These are phyloP conservation scores for Apodospora peruviana DNA, from an alignment of 495 filamentous ascomycete genomes.

Conservation along the genomic window DNA sequence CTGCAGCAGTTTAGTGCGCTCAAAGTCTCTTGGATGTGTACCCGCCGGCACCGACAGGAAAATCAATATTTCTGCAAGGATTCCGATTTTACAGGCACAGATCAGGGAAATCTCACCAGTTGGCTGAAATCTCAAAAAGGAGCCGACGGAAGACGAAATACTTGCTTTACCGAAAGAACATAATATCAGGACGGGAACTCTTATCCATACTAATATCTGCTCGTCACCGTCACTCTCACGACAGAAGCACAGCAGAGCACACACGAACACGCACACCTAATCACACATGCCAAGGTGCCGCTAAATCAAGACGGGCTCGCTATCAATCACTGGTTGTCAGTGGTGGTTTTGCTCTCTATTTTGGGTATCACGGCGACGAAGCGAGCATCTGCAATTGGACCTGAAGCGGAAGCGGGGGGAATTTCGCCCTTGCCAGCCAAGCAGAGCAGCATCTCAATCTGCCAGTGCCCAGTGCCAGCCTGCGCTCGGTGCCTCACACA, in stretches of 20 bases:
- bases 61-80: neutral
- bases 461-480: neutral
- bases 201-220: neutral
- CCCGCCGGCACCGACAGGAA: conserved; percentile 8
- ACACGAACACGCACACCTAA: neutral
- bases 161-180: no score
- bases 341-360: conserved; percentile 8
- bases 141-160: no score
- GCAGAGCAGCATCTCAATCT: no score
- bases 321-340: conserved; percentile 8
- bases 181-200: no score
- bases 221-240: no score
- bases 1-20: neutral
- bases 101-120: no score
- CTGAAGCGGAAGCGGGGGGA: conserved; percentile 6
- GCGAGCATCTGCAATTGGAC: conserved; percentile 7
- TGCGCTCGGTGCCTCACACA: neutral
- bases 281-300: conserved; percentile 25
- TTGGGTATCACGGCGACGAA: neutral
- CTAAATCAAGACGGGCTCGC: conserved; percentile 14
- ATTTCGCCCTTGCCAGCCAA: neutral
- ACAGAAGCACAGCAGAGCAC: neutral
- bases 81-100: neutral
- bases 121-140: no score
- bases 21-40: conserved; percentile 1